These are phyloP conservation scores for Casuarina cunninghamiana DNA, from an alignment of 306 rosid species.

Conservation along the genomic window DNA sequence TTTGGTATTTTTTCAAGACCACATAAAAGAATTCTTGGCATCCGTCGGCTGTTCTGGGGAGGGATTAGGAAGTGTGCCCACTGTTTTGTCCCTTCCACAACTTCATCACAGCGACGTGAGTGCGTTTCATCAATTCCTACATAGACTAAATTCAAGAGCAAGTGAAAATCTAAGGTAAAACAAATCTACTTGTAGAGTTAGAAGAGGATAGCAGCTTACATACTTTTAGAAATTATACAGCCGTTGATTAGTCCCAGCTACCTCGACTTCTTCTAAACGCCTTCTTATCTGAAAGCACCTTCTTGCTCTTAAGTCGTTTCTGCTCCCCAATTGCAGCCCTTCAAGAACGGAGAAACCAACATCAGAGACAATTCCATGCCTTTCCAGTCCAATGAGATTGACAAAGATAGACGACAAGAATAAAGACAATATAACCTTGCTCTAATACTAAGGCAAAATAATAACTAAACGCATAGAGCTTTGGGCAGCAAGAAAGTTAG, in stretches of 20 bases:
- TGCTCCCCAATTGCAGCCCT: conserved; percentile 95
- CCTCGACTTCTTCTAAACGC: conserved; percentile 74
- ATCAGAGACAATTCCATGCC: conserved; percentile 20
- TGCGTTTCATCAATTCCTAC: conserved; percentile 1
- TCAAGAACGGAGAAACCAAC: conserved; percentile 29
- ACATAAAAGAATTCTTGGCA: not conserved
- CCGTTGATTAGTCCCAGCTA: conserved; percentile 66
- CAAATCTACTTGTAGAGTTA: not conserved
- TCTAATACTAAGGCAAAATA: not conserved
- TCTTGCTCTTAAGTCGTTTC: conserved; percentile 90
- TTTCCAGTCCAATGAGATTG: conserved; percentile 12
- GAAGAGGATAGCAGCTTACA: not conserved
- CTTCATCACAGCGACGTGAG: not conserved
- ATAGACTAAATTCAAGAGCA: not conserved
- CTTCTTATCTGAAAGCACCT: conserved; percentile 75
- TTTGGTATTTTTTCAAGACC: not conserved
- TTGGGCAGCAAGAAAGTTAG: not conserved
- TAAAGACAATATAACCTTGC: conserved; percentile 3
- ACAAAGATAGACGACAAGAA: conserved; percentile 15
- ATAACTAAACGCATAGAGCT: not conserved
- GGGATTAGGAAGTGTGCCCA: not conserved
- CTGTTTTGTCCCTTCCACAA: not conserved
- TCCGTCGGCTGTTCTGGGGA: conserved; percentile 4
- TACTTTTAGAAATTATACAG: not conserved
- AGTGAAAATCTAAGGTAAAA: conserved; percentile 1